phyloP scores from a whole-genome alignment of 345 rosid species.

The Populus nigra region DNA sequence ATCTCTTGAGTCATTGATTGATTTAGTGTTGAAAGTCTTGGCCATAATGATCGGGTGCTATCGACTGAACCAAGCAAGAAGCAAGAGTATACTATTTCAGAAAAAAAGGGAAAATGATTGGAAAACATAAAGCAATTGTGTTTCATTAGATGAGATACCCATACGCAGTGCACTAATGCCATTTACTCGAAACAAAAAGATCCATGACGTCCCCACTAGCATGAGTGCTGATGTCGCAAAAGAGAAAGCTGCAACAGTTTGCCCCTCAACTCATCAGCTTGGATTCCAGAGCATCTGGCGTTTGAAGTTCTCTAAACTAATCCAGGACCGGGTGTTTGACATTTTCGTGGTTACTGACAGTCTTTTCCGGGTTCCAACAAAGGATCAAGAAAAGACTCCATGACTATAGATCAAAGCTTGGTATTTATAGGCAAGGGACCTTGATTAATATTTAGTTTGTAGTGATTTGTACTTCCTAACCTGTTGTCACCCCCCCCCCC shows the following conservation, averaged over 20 bases:
- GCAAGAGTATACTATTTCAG: neutral
- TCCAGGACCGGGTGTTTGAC: constrained; percentile 6
- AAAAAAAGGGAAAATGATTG: neutral
- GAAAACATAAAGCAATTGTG: neutral
- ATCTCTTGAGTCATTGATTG: neutral
- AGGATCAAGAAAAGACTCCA: neutral
- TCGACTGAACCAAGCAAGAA: neutral
- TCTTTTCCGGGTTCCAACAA: neutral
- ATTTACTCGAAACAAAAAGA: neutral
- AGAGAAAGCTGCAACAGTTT: neutral
- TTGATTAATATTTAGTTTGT: too few species aligned
- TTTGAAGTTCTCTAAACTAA: neutral
- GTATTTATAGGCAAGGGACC: neutral
- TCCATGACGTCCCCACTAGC: neutral
- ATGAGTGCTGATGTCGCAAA: neutral
- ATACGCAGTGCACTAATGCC: neutral
- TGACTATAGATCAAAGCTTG: neutral
- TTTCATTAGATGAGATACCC: neutral
- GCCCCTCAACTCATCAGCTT: neutral
- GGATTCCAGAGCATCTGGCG: neutral
- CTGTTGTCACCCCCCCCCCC: too few species aligned
- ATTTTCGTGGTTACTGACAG: neutral
- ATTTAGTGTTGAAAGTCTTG: neutral
- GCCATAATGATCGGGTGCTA: neutral
- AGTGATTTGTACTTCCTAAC: too few species aligned